Base-by-base conservation (phyloP, 2,329 filamentous ascomycete species). In the Cladorrhinum sp. region DNA sequence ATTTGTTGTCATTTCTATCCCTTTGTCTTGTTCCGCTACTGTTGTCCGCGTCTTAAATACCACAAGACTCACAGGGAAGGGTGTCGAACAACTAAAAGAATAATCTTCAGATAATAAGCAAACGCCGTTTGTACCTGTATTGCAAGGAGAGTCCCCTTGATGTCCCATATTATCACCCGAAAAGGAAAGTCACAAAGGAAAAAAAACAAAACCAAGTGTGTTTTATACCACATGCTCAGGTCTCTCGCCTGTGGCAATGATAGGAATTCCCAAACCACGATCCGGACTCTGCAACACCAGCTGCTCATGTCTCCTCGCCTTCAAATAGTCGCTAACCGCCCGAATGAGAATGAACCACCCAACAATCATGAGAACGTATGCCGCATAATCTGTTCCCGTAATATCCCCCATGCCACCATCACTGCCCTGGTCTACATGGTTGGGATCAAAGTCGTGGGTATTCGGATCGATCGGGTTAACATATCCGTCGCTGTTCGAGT, bases 341-440 rank as follows among this genome's bases (percentile, higher is more conserved):
- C 93, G 86, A 72, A 99, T 98, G 64, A 99, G 80, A 64, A 99
- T 92, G 72, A 98, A 98, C 95, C 95, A 99, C 4, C 95, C 95
- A 1, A 96, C 89, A 71, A 99, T 91, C 95, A 99, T 99, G 53
- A 99, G 77, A 16, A 90, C 80, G 70, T 98, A 99, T 10, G 92
- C 91, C 65, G 96, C 80, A 91, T 91, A 97, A 72, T 98, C 93
- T 65, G 84, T 88, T 56, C 88, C 88, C 5, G 82, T 85, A 48
- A 96, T 85, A 36, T 85, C 83, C 6, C 73, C 68, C 63, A 77
- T 69, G 48, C 77, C 67, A 64, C 73, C 68, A 57, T 73, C 68
- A 57, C 71, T 68, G 58, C 68, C 63, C 10, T 55, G 79, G 2
- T 80, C 79, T 0, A 94, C 89, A 2, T 85, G 79, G 66, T 83